Evolutionary conservation across 1,139 yeast genomes (phyloP).

Genomic region (Kodamaea sp.): DNA sequence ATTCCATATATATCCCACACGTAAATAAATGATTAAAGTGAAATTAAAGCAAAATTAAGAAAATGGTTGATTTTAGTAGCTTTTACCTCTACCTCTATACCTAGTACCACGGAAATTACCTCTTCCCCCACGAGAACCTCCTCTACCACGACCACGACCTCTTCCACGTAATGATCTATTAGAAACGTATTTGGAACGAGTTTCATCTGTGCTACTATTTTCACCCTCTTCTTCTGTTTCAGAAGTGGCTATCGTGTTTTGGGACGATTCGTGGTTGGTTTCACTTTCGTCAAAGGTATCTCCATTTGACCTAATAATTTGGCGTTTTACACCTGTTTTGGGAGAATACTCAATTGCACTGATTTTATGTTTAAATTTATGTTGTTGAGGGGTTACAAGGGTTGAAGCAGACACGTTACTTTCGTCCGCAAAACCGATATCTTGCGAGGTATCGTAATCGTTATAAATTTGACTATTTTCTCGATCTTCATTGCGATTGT

Average conservation of each 20-base stretch:
- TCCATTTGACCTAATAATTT: conserved; percentile 5
- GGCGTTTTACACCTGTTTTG: conserved; percentile 12
- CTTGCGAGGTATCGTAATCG: conserved; percentile 10
- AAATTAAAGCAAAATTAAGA: too few relatives aligned
- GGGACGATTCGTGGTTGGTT: conserved; percentile 3
- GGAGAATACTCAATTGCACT: conserved; percentile 15
- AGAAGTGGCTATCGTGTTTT: not conserved
- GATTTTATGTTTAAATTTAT: conserved; percentile 4
- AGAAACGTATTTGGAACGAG: not conserved
- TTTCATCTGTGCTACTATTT: conserved; percentile 12
- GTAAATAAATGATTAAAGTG: too few relatives aligned
- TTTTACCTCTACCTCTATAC: conserved; percentile 17
- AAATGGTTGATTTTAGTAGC: conserved; percentile 1
- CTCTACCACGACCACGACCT: too few relatives aligned
- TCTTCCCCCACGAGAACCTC: conserved; percentile 5
- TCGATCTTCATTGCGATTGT: too few relatives aligned
- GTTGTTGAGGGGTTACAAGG: too few relatives aligned
- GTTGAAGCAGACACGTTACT: too few relatives aligned
- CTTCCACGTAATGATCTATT: conserved; percentile 8
- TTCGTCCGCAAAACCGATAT: conserved; percentile 2
- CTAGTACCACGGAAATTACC: conserved; percentile 13
- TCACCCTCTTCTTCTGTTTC: conserved; percentile 8
- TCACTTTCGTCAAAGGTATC: conserved; percentile 11
- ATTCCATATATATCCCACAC: too few relatives aligned
- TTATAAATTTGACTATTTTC: conserved; percentile 1